These are phyloP conservation scores for Coniophora puteana DNA, from an alignment of 1,284 basidiomycete species.

Conservation along the genomic window DNA sequence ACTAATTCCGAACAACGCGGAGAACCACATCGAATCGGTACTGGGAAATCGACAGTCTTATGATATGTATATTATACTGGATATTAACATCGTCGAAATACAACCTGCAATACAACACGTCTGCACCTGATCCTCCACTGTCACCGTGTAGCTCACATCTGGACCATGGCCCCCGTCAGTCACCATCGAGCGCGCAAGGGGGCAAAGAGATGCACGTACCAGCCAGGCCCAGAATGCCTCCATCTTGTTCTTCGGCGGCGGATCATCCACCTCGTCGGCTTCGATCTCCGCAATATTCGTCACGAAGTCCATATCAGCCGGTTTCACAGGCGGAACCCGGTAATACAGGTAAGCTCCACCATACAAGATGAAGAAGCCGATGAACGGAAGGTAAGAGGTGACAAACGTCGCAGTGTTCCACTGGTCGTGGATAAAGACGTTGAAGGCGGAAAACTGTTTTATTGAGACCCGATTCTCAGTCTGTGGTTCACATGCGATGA, in stretches of 20 bases:
- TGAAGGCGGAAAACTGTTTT: slow-evolving; percentile 28
- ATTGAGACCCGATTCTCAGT: no score
- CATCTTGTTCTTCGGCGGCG: slow-evolving; percentile 38
- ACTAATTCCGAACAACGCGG: no score
- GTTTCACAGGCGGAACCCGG: neutral
- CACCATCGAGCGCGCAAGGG: no score
- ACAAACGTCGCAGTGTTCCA: slow-evolving; percentile 27
- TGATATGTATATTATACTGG: no score
- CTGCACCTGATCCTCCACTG: no score
- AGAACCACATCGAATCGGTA: no score
- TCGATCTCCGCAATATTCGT: neutral
- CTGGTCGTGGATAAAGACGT: slow-evolving; percentile 33
- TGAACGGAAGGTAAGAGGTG: slow-evolving; percentile 40
- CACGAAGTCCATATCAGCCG: neutral
- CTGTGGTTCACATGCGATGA: neutral
- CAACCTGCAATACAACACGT: no score
- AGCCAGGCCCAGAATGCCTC: slow-evolving; percentile 42
- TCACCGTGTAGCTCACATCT: neutral
- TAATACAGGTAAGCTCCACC: slow-evolving; percentile 14
- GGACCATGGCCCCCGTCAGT: no score
- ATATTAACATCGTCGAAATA: no score
- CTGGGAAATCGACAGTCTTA: no score
- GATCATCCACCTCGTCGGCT: slow-evolving; percentile 32
- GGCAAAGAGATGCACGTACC: no score
- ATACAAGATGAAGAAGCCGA: slow-evolving; percentile 39